Evolutionary conservation across 2,329 filamentous ascomycete genomes (phyloP), one percentile per base, ranked within the genome.

Genomic region (Talaromyces sp.): DNA sequence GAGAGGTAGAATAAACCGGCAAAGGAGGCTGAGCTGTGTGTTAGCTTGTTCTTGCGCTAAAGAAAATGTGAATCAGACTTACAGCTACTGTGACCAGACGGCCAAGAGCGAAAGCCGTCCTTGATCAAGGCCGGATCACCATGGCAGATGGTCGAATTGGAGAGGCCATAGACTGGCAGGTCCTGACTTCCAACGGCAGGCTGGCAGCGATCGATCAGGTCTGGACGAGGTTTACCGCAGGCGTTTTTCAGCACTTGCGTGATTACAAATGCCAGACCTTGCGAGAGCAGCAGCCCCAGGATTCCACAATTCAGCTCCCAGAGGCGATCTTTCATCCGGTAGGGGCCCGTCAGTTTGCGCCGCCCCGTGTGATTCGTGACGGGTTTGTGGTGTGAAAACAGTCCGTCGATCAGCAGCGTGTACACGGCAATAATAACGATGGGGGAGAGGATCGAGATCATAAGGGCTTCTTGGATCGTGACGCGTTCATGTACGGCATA

Each of bases 271-370:
- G 82, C 79, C n/a, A 80, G 71, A 14, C 76, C 80, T 59, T 84
- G 80, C 32, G 81, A 79, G 46, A 86, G 70, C 17, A 82, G 68
- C 60, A 86, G 70, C n/a, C 84, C 84, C 27, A 86, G 68, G 11
- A 85, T 78, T 2, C 84, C 84, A 65, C 83, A 85, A 66, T 86
- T 86, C 66, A 86, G 73, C 70, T 86, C 83, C 84, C 84, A 86
- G n/a, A 86, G 68, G 21, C 83, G 76, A 64, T 85, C 82, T 66
- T 82, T 81, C 65, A 82, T 78, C 43, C 79, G 75, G 66, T 84
- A 84, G 57, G 76, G 80, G 0, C 78, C 74, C 57, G 74, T 75
- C 41, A 78, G 56, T 55, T 72, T 75, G 54, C 73, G 72, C 63
- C 76, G 73, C 55, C 74, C 71, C 10, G 70, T 69, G n/a, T 62